A percentile compares a stretch with the other conserved stretches of the same genome.
These are phyloP conservation scores for Colletotrichum lentis DNA, from an alignment of 2,329 filamentous ascomycete species.

Conservation along the genomic window DNA sequence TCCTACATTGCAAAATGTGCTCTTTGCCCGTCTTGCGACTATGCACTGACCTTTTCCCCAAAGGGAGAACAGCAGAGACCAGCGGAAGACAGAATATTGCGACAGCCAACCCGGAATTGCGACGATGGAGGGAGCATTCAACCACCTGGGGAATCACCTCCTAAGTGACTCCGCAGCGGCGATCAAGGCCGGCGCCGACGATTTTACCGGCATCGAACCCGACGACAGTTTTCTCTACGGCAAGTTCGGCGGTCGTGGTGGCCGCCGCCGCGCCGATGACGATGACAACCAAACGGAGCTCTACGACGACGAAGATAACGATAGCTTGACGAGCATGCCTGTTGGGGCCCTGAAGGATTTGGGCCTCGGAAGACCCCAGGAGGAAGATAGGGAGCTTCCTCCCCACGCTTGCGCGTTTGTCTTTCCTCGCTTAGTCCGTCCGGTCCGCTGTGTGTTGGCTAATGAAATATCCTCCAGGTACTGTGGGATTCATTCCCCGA, in stretches of 20 bases:
- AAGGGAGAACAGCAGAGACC: constrained; percentile 29
- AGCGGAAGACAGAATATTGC: constrained; percentile 22
- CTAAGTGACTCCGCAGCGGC: constrained; percentile 84
- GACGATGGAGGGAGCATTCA: constrained; percentile 86
- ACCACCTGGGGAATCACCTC: constrained; percentile 85
- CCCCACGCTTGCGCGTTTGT: constrained; percentile 95
- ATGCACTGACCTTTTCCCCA: constrained; percentile 2
- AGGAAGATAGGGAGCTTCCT: constrained; percentile 91
- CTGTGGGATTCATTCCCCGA: constrained; percentile 95
- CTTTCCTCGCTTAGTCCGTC: constrained; percentile 15
- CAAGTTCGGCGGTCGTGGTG: constrained; percentile 67
- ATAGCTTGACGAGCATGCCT: constrained; percentile 80
- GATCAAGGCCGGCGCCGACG: constrained; percentile 87
- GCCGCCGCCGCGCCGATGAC: constrained; percentile 79
- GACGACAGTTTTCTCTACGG: constrained; percentile 85
- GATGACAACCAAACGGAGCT: constrained; percentile 89
- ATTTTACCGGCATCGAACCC: constrained; percentile 72
- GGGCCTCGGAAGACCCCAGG: constrained; percentile 61
- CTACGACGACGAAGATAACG: constrained; percentile 82
- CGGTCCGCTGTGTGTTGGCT: neutral
- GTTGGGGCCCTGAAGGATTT: constrained; percentile 77
- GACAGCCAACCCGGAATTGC: constrained; percentile 33
- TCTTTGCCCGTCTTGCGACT: constrained; percentile 9
- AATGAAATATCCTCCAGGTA: constrained; percentile 65
- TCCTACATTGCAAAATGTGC: neutral